Evolutionary conservation across 257 asterid genomes (phyloP), one percentile per base, ranked within the genome.

Genomic region (Solanum stenotomum): DNA sequence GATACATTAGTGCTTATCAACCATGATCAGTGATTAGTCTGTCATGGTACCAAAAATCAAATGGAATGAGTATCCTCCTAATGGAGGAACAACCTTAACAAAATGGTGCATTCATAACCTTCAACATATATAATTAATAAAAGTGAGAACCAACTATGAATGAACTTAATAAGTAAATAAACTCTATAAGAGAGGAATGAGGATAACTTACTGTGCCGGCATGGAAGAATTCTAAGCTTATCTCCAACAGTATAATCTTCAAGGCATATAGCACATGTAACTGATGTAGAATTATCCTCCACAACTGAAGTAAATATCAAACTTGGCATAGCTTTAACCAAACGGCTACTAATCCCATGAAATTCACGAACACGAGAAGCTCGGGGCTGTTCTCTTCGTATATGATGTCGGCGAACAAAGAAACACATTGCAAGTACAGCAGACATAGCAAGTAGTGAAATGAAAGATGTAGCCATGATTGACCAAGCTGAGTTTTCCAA

Each of bases 251-350:
- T 90, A 88, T 96, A 96, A 83, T 96, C 99, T 89, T 95, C 99
- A n/a, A 96, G 97, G 90, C 99, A 96, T 85, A 96, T 94, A 65
- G 99, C 97, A 87, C 99, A 96, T 31, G 98, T 93, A 77, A 88
- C 75, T 61, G 99, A 94, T 84, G 99, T 95, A 86, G 94, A 93
- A 75, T 96, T 95, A 90, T 95, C 98, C 91, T 96, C 98, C 34
- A 94, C 87, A 68, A 94, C 96, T 10, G 96, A 91, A 7, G 96
- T 95, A 85, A 96, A 96, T 77, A 91, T 93, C 38, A 96, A 88
- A 89, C 94, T 94, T 29, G 98, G 99, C 98, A 96, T 93, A 3
- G 99, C 98, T 89, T 92, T 94, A 87, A 95, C 97, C 90, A 96
- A 90, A 44, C 97, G 98, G 40, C 93, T 93, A 90, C 98, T 94